A percentile compares a stretch with the other conserved stretches of the same genome.
phyloP scores from a whole-genome alignment of 2,329 filamentous ascomycete genomes.

The Colletotrichum lini region DNA sequence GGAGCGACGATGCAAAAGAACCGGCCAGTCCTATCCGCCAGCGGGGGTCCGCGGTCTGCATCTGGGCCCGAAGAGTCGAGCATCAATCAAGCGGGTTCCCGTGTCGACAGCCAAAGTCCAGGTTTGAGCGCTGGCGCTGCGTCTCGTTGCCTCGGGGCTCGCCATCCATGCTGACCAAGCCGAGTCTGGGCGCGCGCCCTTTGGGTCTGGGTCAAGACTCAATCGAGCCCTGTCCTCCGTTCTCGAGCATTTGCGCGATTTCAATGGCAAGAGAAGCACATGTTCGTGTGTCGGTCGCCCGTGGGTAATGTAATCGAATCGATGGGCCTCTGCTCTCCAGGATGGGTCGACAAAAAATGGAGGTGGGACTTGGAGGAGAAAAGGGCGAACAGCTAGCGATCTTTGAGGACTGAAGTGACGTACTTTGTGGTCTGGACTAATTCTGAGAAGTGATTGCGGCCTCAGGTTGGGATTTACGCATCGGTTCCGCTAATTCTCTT shows the following conservation, averaged over 20 bases:
- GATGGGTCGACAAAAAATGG: slow-evolving; percentile 21
- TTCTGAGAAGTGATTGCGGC: not conserved
- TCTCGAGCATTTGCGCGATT: slow-evolving; percentile 16
- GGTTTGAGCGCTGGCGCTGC: slow-evolving; percentile 7
- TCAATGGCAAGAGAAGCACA: slow-evolving; percentile 10
- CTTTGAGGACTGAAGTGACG: slow-evolving; percentile 14
- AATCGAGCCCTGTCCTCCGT: not conserved
- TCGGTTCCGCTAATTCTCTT: too few species aligned
- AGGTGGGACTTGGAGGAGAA: slow-evolving; percentile 22
- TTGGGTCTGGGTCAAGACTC: too few species aligned
- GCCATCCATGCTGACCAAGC: not conserved
- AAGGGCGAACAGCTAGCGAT: not conserved
- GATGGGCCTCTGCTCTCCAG: slow-evolving; percentile 17
- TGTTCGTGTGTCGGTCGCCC: not conserved
- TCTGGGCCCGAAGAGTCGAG: slow-evolving; percentile 15
- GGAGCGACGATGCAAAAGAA: slow-evolving; percentile 3
- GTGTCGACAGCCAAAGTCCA: slow-evolving; percentile 3
- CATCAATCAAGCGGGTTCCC: slow-evolving; percentile 19
- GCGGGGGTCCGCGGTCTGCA: not conserved
- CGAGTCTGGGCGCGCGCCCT: not conserved
- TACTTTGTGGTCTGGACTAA: slow-evolving; percentile 7
- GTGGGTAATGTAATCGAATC: slow-evolving; percentile 8
- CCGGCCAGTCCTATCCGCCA: not conserved
- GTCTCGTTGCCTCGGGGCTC: too few species aligned
- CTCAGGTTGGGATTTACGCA: slow-evolving; percentile 10